A percentile compares a stretch with the other conserved stretches of the same genome.
These are phyloP conservation scores for Phytophthora constricta DNA, from an alignment of 352 stramenopile genomes.

Conservation along the genomic window DNA sequence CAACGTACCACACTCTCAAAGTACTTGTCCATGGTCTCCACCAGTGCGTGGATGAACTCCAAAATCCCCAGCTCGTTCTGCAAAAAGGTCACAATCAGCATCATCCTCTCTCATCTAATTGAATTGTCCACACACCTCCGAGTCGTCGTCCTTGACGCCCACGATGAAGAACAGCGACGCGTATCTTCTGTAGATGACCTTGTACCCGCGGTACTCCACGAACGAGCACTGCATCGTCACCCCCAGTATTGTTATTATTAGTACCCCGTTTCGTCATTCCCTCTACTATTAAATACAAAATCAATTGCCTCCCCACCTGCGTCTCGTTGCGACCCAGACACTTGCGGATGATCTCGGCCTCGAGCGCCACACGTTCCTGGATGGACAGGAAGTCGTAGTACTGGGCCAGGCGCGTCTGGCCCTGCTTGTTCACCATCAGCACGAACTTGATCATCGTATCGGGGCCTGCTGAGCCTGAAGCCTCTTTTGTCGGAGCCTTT, in stretches of 20 bases:
- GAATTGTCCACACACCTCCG: constrained; percentile 55
- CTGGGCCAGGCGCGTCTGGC: constrained; percentile 98
- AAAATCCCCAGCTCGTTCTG: constrained; percentile 99
- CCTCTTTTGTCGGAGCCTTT: too few species aligned
- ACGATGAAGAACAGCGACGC: constrained; percentile 99
- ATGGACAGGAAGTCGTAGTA: constrained; percentile 99
- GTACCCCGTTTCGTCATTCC: too few species aligned
- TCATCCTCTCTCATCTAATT: background rate
- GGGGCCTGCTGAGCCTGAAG: too few species aligned
- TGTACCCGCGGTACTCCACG: constrained; percentile 99
- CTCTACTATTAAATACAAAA: background rate
- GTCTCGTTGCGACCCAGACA: constrained; percentile 98
- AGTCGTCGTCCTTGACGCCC: constrained; percentile 96
- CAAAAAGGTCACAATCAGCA: background rate
- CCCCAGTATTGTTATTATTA: too few species aligned
- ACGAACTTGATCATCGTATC: constrained; percentile 94
- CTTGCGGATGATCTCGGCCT: constrained; percentile 99
- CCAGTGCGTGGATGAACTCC: constrained; percentile 99
- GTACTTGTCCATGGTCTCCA: constrained; percentile 99
- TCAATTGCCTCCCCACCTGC: constrained; percentile 51
- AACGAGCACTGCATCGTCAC: constrained; percentile 98
- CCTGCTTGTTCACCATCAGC: constrained; percentile 99
- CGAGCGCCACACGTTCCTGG: constrained; percentile 97
- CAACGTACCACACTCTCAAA: constrained; percentile 96
- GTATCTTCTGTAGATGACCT: constrained; percentile 98